Evolutionary conservation across 257 asterid genomes (phyloP).

Genomic region (Salvia miltiorrhiza): DNA sequence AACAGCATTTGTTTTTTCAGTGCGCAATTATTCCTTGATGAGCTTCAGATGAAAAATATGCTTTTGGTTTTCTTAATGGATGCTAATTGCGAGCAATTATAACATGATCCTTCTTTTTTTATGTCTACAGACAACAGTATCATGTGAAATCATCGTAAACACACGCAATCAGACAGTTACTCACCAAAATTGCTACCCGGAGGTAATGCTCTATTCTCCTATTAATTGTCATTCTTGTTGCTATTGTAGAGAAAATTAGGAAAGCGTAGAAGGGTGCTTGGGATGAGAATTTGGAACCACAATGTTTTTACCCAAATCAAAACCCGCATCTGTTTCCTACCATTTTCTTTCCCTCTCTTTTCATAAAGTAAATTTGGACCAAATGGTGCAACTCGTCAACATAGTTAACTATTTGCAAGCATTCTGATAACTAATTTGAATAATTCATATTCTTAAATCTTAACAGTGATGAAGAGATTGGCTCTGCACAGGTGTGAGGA

Average conservation of each 20-base stretch:
- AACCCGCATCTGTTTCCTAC: not conserved
- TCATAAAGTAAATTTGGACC: not conserved
- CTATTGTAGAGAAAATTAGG: not conserved
- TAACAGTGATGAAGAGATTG: not conserved
- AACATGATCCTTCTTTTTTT: not conserved
- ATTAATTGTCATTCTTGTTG: not conserved
- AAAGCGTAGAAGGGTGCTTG: not conserved
- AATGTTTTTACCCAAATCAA: not conserved
- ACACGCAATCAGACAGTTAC: conserved; percentile 41
- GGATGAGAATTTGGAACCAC: too few relatives aligned
- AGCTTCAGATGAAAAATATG: not conserved
- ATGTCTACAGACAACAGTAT: conserved; percentile 39
- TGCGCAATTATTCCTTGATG: not conserved
- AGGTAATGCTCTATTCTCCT: conserved; percentile 29
- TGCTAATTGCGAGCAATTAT: too few relatives aligned
- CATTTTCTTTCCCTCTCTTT: not conserved
- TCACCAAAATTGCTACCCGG: conserved; percentile 43
- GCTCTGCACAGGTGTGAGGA: conserved; percentile 22
- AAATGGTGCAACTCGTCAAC: not conserved
- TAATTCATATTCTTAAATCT: not conserved
- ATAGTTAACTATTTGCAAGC: not conserved
- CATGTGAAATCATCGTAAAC: conserved; percentile 37
- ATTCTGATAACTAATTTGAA: not conserved
- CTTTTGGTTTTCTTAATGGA: not conserved
- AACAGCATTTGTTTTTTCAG: not conserved